Evolutionary conservation across 2,329 filamentous ascomycete species (phyloP).

Genomic region (Neoscytalidium dimidiatum): DNA sequence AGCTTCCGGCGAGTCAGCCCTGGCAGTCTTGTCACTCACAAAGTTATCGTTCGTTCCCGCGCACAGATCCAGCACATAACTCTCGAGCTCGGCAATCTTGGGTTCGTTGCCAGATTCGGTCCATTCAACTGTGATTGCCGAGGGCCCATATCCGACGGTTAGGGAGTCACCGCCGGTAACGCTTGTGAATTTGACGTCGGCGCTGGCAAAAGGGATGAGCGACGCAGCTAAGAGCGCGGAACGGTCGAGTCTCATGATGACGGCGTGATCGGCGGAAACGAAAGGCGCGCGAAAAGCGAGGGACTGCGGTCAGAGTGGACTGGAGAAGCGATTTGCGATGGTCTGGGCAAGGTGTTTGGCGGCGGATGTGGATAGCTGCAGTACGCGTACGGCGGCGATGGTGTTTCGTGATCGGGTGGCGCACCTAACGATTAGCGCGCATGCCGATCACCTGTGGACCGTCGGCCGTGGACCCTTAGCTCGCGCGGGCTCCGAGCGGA

Average conservation of each 20-base stretch:
- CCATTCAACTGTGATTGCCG: conserved; percentile 57
- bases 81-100: conserved; percentile 50
- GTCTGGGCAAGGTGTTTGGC: background rate
- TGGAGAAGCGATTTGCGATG: background rate
- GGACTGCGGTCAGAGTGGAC: background rate
- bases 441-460: conserved; percentile 1
- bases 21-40: conserved; percentile 35
- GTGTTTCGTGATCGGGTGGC: conserved; percentile 7
- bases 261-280: background rate
- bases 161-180: conserved; percentile 55
- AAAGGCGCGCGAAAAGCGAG: background rate
- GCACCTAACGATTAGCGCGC: background rate
- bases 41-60: conserved; percentile 59
- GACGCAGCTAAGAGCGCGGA: conserved; percentile 6
- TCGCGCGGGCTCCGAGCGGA: background rate
- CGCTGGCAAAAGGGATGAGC: conserved; percentile 46
- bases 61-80: conserved; percentile 62
- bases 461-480: conserved; percentile 10
- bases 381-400: background rate
- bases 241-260: background rate
- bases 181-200: conserved; percentile 56
- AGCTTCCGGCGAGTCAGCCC: background rate
- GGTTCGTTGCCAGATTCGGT: conserved; percentile 56
- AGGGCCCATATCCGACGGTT: conserved; percentile 43
- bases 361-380: background rate